Evolutionary conservation across 768 basidiomycete genomes (phyloP).

Genomic region (Auricularia heimuer): DNA sequence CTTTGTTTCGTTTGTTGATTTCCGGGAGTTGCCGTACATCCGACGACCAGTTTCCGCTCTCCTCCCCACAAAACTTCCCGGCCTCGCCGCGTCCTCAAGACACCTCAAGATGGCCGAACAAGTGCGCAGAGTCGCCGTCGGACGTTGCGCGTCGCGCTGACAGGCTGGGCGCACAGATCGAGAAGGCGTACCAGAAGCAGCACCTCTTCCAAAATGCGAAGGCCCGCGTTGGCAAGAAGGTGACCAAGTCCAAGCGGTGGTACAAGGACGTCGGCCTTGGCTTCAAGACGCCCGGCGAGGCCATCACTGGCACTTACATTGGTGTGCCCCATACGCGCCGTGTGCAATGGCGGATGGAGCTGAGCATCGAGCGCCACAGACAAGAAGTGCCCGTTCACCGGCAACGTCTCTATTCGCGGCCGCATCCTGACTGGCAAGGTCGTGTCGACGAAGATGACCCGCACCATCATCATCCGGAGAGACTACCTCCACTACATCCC

Average conservation of each 20-base stretch:
- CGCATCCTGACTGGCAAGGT: conserved; percentile 98
- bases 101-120: conserved; percentile 28
- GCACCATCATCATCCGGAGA: conserved; percentile 92
- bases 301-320: conserved; percentile 93
- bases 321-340: conserved; percentile 42
- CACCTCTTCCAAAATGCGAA: conserved; percentile 97
- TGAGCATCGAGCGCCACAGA: conserved; percentile 36
- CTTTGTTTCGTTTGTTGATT: background rate
- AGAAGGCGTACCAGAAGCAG: conserved; percentile 98
- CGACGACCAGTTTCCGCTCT: background rate
- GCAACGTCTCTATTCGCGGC: conserved; percentile 94
- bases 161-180: conserved; percentile 46
- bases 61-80: conserved; percentile 17
- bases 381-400: conserved; percentile 99
- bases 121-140: conserved; percentile 16
- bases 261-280: conserved; percentile 97
- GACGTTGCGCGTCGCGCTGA: background rate
- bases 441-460: conserved; percentile 98
- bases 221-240: conserved; percentile 83
- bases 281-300: conserved; percentile 93
- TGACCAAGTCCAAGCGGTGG: conserved; percentile 94
- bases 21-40: background rate
- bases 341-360: background rate
- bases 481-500: conserved; percentile 95
- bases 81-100: conserved; percentile 19